These are phyloP conservation scores for Curvularia spicifera DNA, from an alignment of 2,329 filamentous ascomycete genomes.

Conservation along the genomic window DNA sequence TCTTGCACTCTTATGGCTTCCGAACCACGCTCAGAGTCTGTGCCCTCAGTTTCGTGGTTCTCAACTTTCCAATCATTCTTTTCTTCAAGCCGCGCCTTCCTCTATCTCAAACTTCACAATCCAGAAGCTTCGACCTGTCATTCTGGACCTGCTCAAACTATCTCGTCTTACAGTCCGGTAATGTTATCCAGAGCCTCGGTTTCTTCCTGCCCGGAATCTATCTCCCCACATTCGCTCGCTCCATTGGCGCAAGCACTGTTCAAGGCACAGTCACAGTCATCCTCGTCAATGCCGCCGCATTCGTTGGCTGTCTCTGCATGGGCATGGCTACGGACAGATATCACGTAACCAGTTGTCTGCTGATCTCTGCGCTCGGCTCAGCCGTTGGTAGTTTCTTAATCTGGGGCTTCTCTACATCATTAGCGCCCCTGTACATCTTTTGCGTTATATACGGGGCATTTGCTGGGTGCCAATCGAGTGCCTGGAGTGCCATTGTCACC, in stretches of 20 bases:
- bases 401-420: conserved; percentile 54
- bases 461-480: conserved; percentile 49
- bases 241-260: conserved; percentile 44
- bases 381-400: conserved; percentile 51
- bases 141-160: conserved; percentile 47
- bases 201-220: conserved; percentile 55
- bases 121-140: conserved; percentile 46
- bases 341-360: conserved; percentile 49
- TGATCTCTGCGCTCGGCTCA: conserved; percentile 48
- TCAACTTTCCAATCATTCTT: conserved; percentile 49
- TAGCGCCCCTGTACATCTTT: conserved; percentile 53
- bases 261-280: conserved; percentile 49
- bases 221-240: conserved; percentile 51
- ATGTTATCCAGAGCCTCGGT: conserved; percentile 52
- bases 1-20: conserved; percentile 53
- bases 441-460: conserved; percentile 53
- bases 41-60: conserved; percentile 47
- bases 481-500: conserved; percentile 56
- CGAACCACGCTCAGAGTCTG: conserved; percentile 54
- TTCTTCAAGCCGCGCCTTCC: conserved; percentile 56
- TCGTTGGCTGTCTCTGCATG: conserved; percentile 49
- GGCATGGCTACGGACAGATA: conserved; percentile 50
- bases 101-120: conserved; percentile 43
- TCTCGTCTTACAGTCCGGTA: conserved; percentile 51
- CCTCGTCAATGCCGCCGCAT: conserved; percentile 49